Evolutionary conservation across 768 basidiomycete species (phyloP).

Genomic region (Boletus fagicola): DNA sequence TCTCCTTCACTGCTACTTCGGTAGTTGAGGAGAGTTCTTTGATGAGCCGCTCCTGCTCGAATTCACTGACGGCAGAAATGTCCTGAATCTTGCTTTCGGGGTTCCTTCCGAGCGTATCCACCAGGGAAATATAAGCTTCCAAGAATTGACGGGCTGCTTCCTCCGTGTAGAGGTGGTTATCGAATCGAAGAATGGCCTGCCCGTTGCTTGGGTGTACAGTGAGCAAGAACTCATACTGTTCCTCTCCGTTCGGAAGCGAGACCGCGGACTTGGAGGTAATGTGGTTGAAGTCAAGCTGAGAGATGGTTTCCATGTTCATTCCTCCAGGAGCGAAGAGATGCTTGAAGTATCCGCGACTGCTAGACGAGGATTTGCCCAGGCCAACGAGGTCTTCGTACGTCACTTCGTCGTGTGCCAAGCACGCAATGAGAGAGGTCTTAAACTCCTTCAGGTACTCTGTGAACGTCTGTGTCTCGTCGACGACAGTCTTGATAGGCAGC

Average conservation of each 20-base stretch:
- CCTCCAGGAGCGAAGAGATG: constrained; percentile 32
- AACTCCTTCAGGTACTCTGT: constrained; percentile 24
- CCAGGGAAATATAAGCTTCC: constrained; percentile 29
- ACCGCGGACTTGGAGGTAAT: constrained; percentile 17
- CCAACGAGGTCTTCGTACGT: constrained; percentile 32
- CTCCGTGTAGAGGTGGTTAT: constrained; percentile 31
- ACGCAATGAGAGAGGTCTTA: constrained; percentile 22
- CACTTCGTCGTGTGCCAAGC: constrained; percentile 28
- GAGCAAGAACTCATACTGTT: constrained; percentile 24
- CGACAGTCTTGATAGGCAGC: constrained; percentile 29
- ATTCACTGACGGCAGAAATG: constrained; percentile 15
- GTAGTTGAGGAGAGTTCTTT: constrained; percentile 26
- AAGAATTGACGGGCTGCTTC: constrained; percentile 30
- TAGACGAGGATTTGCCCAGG: constrained; percentile 24
- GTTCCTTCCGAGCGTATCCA: constrained; percentile 22
- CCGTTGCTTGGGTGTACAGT: constrained; percentile 27
- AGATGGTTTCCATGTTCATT: constrained; percentile 28
- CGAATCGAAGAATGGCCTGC: constrained; percentile 27
- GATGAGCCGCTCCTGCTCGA: constrained; percentile 20
- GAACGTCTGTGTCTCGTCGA: constrained; percentile 28
- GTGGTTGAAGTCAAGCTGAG: constrained; percentile 19
- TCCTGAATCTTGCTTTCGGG: constrained; percentile 18
- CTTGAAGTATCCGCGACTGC: constrained; percentile 32
- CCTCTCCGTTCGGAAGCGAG: constrained; percentile 30
- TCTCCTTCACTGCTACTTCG: constrained; percentile 14